These are phyloP conservation scores for Aspergillus vadensis DNA, from an alignment of 2,329 filamentous ascomycete species.

Conservation along the genomic window DNA sequence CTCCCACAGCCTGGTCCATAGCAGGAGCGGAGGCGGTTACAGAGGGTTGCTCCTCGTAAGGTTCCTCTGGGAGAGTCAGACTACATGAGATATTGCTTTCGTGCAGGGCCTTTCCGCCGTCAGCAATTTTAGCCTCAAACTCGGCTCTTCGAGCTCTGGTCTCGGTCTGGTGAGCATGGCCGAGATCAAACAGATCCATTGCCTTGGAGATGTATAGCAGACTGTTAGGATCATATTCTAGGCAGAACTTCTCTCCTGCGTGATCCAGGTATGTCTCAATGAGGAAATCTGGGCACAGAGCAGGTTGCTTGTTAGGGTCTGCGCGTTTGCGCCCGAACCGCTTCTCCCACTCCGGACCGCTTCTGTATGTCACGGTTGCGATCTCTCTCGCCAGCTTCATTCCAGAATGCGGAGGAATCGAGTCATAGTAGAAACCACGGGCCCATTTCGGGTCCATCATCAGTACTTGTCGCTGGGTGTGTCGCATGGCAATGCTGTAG, in stretches of 20 bases:
- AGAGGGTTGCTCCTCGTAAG: constrained; percentile 83
- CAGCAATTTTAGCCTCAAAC: constrained; percentile 60
- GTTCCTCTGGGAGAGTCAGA: constrained; percentile 76
- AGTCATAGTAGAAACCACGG: constrained; percentile 88
- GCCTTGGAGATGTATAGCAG: constrained; percentile 96
- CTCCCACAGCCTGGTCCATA: constrained; percentile 32
- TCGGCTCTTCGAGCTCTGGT: constrained; percentile 64
- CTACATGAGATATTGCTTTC: constrained; percentile 63
- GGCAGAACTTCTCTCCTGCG: constrained; percentile 95
- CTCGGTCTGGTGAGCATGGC: constrained; percentile 66
- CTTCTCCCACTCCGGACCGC: constrained; percentile 95
- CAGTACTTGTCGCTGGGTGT: constrained; percentile 93
- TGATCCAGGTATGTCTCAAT: constrained; percentile 99
- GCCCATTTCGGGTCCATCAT: constrained; percentile 99
- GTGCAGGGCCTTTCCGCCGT: constrained; percentile 39
- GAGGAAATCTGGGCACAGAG: constrained; percentile 93
- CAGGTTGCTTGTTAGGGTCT: constrained; percentile 81
- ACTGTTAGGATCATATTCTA: constrained; percentile 95
- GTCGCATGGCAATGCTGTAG: constrained; percentile 97
- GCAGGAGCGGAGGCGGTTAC: constrained; percentile 44
- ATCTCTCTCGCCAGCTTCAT: constrained; percentile 99
- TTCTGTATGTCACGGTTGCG: constrained; percentile 94
- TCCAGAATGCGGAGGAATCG: constrained; percentile 85
- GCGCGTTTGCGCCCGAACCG: constrained; percentile 86
- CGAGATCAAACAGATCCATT: constrained; percentile 97